phyloP scores from a whole-genome alignment of 805 yeast species.

The Phaffomyces antillensis region DNA sequence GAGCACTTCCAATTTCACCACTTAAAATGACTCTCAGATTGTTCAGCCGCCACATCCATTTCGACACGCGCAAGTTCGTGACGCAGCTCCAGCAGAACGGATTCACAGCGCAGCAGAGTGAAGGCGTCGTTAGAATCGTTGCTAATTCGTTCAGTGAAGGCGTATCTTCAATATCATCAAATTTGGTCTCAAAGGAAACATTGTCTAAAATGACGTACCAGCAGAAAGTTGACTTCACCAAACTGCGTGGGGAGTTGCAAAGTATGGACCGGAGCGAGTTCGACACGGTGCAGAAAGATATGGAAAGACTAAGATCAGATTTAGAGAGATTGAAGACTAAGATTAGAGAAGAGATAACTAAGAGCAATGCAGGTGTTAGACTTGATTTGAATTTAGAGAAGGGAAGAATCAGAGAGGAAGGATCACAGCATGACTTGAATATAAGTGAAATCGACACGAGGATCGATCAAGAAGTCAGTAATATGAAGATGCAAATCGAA shows the following conservation, averaged over 20 bases:
- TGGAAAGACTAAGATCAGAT: constrained; percentile 76
- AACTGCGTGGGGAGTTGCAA: constrained; percentile 85
- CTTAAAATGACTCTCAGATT: too few relatives aligned
- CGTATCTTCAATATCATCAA: constrained; percentile 62
- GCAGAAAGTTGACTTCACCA: constrained; percentile 94
- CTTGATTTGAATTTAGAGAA: constrained; percentile 89
- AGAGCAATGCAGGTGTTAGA: constrained; percentile 82
- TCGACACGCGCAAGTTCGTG: constrained; percentile 23
- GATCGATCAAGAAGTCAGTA: constrained; percentile 91
- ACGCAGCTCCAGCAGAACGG: constrained; percentile 44
- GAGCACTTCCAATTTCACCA: too few relatives aligned
- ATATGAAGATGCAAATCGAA: constrained; percentile 92
- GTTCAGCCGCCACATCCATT: constrained; percentile 9
- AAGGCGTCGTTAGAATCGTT: constrained; percentile 68
- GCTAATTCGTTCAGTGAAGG: constrained; percentile 75
- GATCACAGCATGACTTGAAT: constrained; percentile 85
- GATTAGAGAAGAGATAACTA: constrained; percentile 85
- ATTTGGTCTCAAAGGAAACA: constrained; percentile 79
- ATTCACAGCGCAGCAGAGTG: constrained; percentile 69
- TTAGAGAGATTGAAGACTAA: constrained; percentile 79
- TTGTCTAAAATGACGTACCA: constrained; percentile 83
- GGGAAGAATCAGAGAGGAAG: constrained; percentile 92
- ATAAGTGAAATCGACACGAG: constrained; percentile 93
- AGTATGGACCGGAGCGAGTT: constrained; percentile 84
- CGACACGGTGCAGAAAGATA: constrained; percentile 74